Base-by-base conservation (phyloP, 768 basidiomycete species). In the Suillus alpinus region DNA sequence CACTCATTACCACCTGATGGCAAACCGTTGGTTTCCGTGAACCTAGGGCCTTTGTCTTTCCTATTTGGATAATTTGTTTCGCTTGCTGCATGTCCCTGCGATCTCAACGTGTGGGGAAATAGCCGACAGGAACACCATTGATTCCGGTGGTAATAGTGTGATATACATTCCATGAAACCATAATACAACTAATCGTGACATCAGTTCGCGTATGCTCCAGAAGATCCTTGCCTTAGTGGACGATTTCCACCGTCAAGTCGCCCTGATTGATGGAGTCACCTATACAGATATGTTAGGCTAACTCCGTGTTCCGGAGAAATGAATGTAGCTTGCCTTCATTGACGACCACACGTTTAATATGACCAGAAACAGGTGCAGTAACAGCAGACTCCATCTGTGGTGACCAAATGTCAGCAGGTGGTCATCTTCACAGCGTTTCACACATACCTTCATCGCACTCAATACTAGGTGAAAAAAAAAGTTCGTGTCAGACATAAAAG, bases 221-320 rank as follows among this genome's bases (percentile, higher is more conserved):
- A 43, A 55, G 43, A 57, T 29, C 13, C 56, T 57, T 60, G 41
- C 23, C 60, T 78, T 66, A 89, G 69, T 91, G 89, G 56, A 87
- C 85, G 67, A 97, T 95, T 77, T 95, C 95, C 58, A 92, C 89
- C 31, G 86, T 85, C 71, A 97, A 79, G 74, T 98, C 95, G 51
- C 95, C 95, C 76, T 95, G 93, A 74, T 88, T 90, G 79, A 98
- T 92, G 31, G 93, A 95, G 75, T 99, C 97, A 64, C 92, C 91
- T 92, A 57, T 29, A 37, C 56, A 61, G 31, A 40, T 29, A 29
- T 16, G 56, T 47, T 31, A 60, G 20, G 68, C 23, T 65, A 18
- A 29, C n/a, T 50, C 29, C 13, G 44, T 23, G 57, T 43, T n/a
- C 13, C 41, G 56, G 12, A 20, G 6, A 23, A 56, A 47, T 14